These are phyloP conservation scores for Hippophae tibetana DNA, from an alignment of 306 rosid species.

Conservation along the genomic window DNA sequence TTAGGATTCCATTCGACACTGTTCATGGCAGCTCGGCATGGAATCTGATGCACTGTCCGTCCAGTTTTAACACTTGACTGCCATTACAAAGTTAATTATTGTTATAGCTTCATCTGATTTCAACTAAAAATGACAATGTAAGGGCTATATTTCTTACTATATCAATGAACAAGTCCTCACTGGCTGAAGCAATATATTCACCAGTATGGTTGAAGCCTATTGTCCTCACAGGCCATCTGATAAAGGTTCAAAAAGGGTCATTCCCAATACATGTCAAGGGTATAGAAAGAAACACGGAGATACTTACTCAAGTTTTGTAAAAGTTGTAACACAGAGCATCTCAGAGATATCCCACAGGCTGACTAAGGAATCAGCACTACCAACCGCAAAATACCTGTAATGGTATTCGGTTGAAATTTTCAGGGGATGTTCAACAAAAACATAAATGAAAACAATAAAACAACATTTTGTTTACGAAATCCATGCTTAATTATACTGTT, in stretches of 20 bases:
- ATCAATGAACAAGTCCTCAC: conserved; percentile 88
- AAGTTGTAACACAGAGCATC: conserved; percentile 92
- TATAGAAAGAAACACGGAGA: not conserved
- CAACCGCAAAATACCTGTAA: conserved; percentile 81
- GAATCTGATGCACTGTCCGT: conserved; percentile 80
- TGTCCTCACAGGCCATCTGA: conserved; percentile 94
- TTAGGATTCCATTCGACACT: conserved; percentile 97
- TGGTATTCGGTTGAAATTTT: conserved; percentile 3
- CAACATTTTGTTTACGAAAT: no score
- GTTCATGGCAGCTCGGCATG: conserved; percentile 95
- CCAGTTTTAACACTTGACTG: conserved; percentile 80
- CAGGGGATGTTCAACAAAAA: not conserved
- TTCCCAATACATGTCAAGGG: not conserved
- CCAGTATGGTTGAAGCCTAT: conserved; percentile 88
- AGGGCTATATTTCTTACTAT: conserved; percentile 47
- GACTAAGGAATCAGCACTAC: conserved; percentile 97
- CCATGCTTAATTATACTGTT: no score
- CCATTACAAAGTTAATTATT: not conserved
- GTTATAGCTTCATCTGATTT: no score
- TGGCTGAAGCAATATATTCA: conserved; percentile 80
- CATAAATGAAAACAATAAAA: no score
- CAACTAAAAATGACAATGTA: no score
- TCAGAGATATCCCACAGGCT: conserved; percentile 89
- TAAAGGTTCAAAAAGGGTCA: conserved; percentile 13
- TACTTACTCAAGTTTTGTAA: conserved; percentile 84